Percentiles rank a stretch among this genome's conserved stretches.
These are phyloP conservation scores for Phytophthora pinifolia DNA, from an alignment of 352 stramenopile species.

Conservation along the genomic window DNA sequence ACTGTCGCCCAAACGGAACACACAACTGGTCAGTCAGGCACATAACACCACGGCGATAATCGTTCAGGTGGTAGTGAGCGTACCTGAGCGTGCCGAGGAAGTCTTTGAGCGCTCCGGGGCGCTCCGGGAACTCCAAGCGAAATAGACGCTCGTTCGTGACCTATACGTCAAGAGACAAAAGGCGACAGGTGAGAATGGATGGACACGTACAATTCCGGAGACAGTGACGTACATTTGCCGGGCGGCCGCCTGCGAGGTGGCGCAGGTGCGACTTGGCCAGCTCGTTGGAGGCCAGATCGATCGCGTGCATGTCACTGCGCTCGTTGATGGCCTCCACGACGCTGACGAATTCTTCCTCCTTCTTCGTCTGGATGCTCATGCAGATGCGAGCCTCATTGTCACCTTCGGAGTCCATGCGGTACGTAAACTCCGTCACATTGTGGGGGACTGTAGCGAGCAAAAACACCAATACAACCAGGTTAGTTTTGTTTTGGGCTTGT, in stretches of 20 bases:
- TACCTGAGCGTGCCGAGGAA: conserved; percentile 92
- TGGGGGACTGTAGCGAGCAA: conserved; percentile 46
- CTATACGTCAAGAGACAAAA: conserved; percentile 10
- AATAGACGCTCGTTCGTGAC: conserved; percentile 95
- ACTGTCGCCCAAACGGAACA: conserved; percentile 16
- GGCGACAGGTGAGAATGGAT: conserved; percentile 4
- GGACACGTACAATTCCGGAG: background rate
- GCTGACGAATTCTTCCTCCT: conserved; percentile 54
- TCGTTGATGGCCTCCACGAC: conserved; percentile 73
- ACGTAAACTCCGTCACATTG: conserved; percentile 97
- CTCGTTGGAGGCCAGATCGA: conserved; percentile 95
- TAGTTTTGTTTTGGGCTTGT: background rate
- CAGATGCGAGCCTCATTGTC: conserved; percentile 91
- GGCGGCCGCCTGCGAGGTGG: conserved; percentile 94
- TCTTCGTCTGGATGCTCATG: conserved; percentile 95
- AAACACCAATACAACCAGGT: background rate
- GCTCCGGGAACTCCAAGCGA: conserved; percentile 96
- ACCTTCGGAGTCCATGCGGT: conserved; percentile 87
- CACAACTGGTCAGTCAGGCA: background rate
- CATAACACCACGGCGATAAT: background rate
- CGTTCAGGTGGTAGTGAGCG: conserved; percentile 1
- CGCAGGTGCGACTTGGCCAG: conserved; percentile 95
- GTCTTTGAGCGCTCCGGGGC: conserved; percentile 87
- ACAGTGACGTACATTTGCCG: conserved; percentile 48
- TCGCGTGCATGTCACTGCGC: conserved; percentile 85